Base-by-base conservation (phyloP, 169 alveolate species). In the Plasmodium adleri region DNA sequence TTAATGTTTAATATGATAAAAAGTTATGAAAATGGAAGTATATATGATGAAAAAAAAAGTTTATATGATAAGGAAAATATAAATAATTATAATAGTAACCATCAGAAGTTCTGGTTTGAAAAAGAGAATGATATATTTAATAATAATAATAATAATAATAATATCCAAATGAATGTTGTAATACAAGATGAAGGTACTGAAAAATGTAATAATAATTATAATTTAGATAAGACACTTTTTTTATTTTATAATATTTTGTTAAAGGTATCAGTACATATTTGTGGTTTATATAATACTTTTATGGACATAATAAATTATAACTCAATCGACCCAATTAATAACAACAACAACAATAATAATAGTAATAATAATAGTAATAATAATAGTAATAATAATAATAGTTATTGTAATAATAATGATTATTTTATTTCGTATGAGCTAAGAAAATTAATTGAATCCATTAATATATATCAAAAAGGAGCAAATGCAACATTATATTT, bases 241-340 rank as follows among this genome's bases (percentile, higher is more conserved):
- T 80, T 66, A 47, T 56, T 80, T 32, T 52, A 80, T 45, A 80
- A 80, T 12, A 10, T 64, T 7, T 80, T 80, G 47, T 26, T 67
- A 13, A 56, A 28, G 12, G 54, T 80, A 63, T 56, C 72, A 54
- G 24, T 80, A 0, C 90, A 80, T 80, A 80, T 80, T 24, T 66
- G 56, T 15, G 39, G 63, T 20, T 60, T 80, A 56, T 80, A 66
- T 80, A 80, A 72, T 22, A 80, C 68, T 5, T 80, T 76, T 50
- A 64, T 72, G 9, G 67, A 80, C 32, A 26, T 80, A 43, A 39
- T 80, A 17, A 67, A 72, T 24, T 60, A 56, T 13, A 24, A 80
- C 56, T 80, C 68, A 49, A 49, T 64, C 17, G 47, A 32, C 5
- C 5, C 56, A 12, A 26, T 49, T 32, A 66, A 12, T 59, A 45